A percentile compares a stretch with the other conserved stretches of the same genome.
Evolutionary conservation across 139 green algal species (phyloP).

Genomic region (Diplosphaera chodatii): DNA sequence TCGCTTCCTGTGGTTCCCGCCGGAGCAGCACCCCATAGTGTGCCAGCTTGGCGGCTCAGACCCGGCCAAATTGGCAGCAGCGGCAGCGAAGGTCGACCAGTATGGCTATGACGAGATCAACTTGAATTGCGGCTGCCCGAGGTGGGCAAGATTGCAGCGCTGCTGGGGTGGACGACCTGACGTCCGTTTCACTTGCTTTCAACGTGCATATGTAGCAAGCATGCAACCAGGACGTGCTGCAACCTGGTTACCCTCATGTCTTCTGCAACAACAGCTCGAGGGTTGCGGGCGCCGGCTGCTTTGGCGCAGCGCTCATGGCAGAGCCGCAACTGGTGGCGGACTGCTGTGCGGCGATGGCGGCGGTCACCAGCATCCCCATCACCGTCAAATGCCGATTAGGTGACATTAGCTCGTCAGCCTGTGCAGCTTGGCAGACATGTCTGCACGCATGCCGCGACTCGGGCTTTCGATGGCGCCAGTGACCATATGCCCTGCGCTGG

Average conservation of each 20-base stretch:
- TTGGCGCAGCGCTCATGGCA: slow-evolving; percentile 85
- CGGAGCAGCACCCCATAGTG: slow-evolving; percentile 84
- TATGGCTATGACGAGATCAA: slow-evolving; percentile 93
- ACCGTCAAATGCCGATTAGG: slow-evolving; percentile 88
- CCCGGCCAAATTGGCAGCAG: slow-evolving; percentile 56
- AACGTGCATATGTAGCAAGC: too few relatives aligned
- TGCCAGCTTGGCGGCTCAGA: slow-evolving; percentile 84
- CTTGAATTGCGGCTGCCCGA: slow-evolving; percentile 91
- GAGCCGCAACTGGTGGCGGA: slow-evolving; percentile 62
- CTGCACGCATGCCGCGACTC: too few relatives aligned
- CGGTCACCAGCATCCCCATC: slow-evolving; percentile 32
- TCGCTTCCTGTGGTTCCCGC: slow-evolving; percentile 78
- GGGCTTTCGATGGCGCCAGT: too few relatives aligned
- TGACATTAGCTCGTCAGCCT: too few relatives aligned
- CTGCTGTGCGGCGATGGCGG: slow-evolving; percentile 59
- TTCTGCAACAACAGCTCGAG: too few relatives aligned
- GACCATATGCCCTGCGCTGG: too few relatives aligned
- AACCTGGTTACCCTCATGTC: too few relatives aligned
- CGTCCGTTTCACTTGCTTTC: too few relatives aligned
- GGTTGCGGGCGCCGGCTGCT: slow-evolving; percentile 86
- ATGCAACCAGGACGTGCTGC: too few relatives aligned
- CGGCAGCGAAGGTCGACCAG: slow-evolving; percentile 42
- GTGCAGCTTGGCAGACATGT: too few relatives aligned
- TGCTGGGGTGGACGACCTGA: too few relatives aligned
- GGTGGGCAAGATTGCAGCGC: not conserved